Base-by-base conservation (phyloP, 164 flowering plant genomes). In the Piper longum region DNA sequence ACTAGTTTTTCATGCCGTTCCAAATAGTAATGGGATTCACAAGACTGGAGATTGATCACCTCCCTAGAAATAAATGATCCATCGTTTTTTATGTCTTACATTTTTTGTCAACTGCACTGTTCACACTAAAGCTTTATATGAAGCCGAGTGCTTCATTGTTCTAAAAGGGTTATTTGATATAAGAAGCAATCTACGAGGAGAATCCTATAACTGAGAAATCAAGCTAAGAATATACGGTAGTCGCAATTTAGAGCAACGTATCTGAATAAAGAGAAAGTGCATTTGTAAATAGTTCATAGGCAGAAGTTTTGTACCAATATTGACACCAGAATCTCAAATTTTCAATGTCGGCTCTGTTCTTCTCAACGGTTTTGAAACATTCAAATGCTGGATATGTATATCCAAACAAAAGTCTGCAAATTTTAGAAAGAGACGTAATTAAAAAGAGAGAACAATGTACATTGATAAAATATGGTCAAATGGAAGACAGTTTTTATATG, bases 291-390 rank as follows among this genome's bases (percentile, higher is more conserved):
- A 16, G 59, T 2, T 1, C 19, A 17, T 56, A 16, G 26, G 16
- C 9, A 66, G 13, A 7, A 26, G 11, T 26, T 19, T 8, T 8
- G 48, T 77, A 91, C 98, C 98, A 91, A 62, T 88, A 91, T 76
- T 85, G 89, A 63, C 98, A 91, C 98, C 98, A 91, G 70, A 85
- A 85, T 12, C 92, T 74, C 48, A 88, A 82, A 61, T 84, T 82
- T 36, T 79, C 81, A 6, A 79, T 85, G 45, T 81, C 79, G 3
- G 80, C 79, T 58, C 57, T 76, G 78, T 83, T 83, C 72, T 76
- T 84, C 70, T 84, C 95, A 45, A 89, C 76, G 0, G 82, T 76
- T 77, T 85, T 91, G 70, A 75, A 91, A 71, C 98, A 91, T 60
- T 88, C 80, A 65, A 82, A 82, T 19, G 96, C 98, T 19, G 98